These are phyloP conservation scores for Yamadazyma diospyri DNA, from an alignment of 1,139 yeast species.

Conservation along the genomic window DNA sequence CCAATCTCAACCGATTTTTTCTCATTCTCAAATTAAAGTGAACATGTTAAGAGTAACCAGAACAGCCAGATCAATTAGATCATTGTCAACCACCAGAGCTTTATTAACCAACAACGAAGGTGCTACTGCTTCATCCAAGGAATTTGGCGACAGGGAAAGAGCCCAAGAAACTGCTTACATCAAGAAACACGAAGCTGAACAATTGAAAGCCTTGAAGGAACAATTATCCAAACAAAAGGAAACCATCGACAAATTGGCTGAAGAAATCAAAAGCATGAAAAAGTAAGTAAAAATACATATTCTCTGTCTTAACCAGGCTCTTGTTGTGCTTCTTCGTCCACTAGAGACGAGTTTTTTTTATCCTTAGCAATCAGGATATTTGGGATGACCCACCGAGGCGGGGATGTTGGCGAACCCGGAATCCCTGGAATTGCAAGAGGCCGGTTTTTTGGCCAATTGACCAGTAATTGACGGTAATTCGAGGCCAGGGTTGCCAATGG, in stretches of 20 bases:
- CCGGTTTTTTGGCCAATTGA: too few relatives aligned
- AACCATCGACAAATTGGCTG: slow-evolving; percentile 40
- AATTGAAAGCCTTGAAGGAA: slow-evolving; percentile 45
- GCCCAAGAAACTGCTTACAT: slow-evolving; percentile 45
- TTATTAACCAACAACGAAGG: slow-evolving; percentile 22
- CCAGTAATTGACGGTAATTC: too few relatives aligned
- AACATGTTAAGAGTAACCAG: slow-evolving; percentile 13
- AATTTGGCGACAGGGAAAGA: slow-evolving; percentile 43
- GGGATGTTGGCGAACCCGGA: too few relatives aligned
- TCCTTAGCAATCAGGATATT: too few relatives aligned
- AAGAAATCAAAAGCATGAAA: slow-evolving; percentile 36
- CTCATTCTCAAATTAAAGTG: slow-evolving; percentile 18
- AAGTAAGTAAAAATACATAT: slow-evolving; percentile 16
- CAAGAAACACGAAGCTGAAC: slow-evolving; percentile 48
- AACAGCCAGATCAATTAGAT: slow-evolving; percentile 33
- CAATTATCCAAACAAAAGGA: slow-evolving; percentile 45
- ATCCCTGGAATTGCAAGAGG: too few relatives aligned
- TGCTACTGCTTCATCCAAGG: slow-evolving; percentile 23
- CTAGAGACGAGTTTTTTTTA: too few relatives aligned
- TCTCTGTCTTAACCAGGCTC: neutral
- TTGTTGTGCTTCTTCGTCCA: neutral
- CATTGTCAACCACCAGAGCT: slow-evolving; percentile 36
- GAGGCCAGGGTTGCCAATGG: too few relatives aligned
- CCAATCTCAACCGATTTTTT: slow-evolving; percentile 1
- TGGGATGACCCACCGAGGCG: too few relatives aligned